Evolutionary conservation across 768 basidiomycete species (phyloP).

Genomic region (Pulveroboletus sp.): DNA sequence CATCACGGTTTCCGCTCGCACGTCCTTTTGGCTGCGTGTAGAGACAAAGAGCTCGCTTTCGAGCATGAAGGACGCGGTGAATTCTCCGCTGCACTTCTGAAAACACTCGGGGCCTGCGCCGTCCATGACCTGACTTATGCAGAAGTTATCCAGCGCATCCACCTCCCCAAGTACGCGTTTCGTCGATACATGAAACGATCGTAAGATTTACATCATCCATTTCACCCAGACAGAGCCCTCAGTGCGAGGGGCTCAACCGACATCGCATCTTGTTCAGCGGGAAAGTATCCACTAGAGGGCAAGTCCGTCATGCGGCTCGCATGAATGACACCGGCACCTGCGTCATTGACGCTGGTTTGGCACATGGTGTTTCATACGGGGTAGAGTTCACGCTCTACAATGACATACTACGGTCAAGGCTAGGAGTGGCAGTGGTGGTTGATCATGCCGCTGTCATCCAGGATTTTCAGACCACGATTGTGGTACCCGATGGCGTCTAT

Average conservation of each 20-base stretch:
- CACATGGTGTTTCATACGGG: slow-evolving; percentile 23
- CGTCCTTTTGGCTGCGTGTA: slow-evolving; percentile 43
- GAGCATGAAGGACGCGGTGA: slow-evolving; percentile 21
- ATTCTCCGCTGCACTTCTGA: slow-evolving; percentile 26
- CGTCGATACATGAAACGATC: too few relatives aligned
- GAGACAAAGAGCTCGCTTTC: slow-evolving; percentile 32
- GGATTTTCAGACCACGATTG: slow-evolving; percentile 12
- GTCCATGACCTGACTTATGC: slow-evolving; percentile 23
- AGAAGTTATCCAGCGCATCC: slow-evolving; percentile 20
- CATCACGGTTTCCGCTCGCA: slow-evolving; percentile 34
- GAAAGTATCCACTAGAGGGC: slow-evolving; percentile 10
- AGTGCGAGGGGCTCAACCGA: slow-evolving; percentile 24
- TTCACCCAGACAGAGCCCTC: slow-evolving; percentile 25
- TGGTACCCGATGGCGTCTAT: neutral
- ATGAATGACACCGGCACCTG: neutral
- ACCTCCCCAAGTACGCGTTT: slow-evolving; percentile 6
- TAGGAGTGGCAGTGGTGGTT: slow-evolving; percentile 1
- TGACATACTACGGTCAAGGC: neutral
- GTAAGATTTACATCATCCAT: neutral
- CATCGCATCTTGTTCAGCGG: slow-evolving; percentile 25
- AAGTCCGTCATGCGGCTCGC: slow-evolving; percentile 4
- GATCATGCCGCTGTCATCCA: slow-evolving; percentile 6
- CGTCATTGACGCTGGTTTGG: slow-evolving; percentile 23
- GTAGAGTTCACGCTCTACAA: slow-evolving; percentile 20
- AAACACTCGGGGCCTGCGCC: slow-evolving; percentile 2